Base-by-base conservation (phyloP, 257 asterid species). In the Solanum sejunctum region DNA sequence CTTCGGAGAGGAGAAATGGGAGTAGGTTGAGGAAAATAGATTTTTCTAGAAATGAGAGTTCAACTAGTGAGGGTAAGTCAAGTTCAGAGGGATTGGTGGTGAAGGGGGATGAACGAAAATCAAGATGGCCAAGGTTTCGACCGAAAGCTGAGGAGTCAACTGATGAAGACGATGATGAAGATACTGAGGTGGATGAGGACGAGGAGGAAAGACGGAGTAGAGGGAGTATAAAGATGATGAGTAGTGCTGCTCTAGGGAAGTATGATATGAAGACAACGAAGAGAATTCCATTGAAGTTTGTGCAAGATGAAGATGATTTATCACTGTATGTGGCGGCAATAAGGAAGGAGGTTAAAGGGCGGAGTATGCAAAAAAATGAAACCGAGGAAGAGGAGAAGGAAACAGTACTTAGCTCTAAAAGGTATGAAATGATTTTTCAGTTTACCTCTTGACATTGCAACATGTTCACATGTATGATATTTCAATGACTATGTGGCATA, bases 241-340 rank as follows among this genome's bases (percentile, higher is more conserved):
- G 95, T 86, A 91, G 93, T 89, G 97, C 98, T 18, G 95, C 98
- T 36, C 43, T 96, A 32, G 96, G 97, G 55, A 92, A 93, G 86
- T 91, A 94, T 85, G 99, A 91, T 86, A 73, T 71, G 80, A 96
- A 90, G 90, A 88, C 77, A 20, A 92, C 84, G 86, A 95, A 92
- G 88, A 91, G 97, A 51, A 90, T 92, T 87, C 98, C 96, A 1
- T 86, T 93, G 90, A 87, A 93, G 47, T 57, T 26, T 81, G 66
- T 93, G 91, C 97, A 93, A 86, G 87, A 92, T 26, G 98, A 95
- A 91, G 91, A 89, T 56, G 94, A 93, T 87, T 86, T 92, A 13
- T 91, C 98, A 1, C 84, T 84, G 89, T 92, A 91, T 26, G 92
- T 97, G 81, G 93, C 86, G 86, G 91, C 87, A 8, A 93, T 95